Base-by-base conservation (phyloP, 2,329 filamentous ascomycete genomes). In the Alternaria arbusti region DNA sequence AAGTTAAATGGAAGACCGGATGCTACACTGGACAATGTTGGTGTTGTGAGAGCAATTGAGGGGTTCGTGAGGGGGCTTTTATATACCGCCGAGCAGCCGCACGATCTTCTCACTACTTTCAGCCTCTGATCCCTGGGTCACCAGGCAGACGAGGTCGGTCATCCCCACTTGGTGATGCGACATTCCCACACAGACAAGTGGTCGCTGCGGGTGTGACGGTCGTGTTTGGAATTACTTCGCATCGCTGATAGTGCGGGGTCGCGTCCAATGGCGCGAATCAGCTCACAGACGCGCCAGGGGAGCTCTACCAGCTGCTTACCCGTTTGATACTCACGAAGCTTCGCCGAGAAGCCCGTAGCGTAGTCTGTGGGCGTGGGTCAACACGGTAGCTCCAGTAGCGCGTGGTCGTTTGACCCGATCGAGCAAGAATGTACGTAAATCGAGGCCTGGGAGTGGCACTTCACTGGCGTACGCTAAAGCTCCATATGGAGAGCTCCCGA, bases 161-260 rank as follows among this genome's bases (percentile, higher is more conserved):
- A 68, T 77, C 78, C 76, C 78, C 78, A 78, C 78, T 76, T 70
- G 62, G 69, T 65, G 59, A 55, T 74, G 74, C 72, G 26, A 73
- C 60, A 63, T 55, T 54, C 54, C 54, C 61, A 61, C 57, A 64
- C 64, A 61, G 61, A 61, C 62, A 69, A 69, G 25, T 74, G 74
- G 74, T 47, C 63, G 54, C 51, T 66, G 69, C 68, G 71, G 75
- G 68, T 69, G 73, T 70, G 66, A 70, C 69, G 58, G 67, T 74
- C 70, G 59, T 71, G 70, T 78, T 74, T 74, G 75, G 75, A 71
- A 76, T 70, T 70, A 65, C 68, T 71, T 71, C 69, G 68, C 68
- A 70, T 65, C 64, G 71, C 65, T 58, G 64, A 68, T 63, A 69
- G 73, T 77, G 77, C 77, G 78, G 78, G 78, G 76, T 78, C 64